phyloP scores from a whole-genome alignment of 768 basidiomycete genomes.

The Coprinopsis sp. region DNA sequence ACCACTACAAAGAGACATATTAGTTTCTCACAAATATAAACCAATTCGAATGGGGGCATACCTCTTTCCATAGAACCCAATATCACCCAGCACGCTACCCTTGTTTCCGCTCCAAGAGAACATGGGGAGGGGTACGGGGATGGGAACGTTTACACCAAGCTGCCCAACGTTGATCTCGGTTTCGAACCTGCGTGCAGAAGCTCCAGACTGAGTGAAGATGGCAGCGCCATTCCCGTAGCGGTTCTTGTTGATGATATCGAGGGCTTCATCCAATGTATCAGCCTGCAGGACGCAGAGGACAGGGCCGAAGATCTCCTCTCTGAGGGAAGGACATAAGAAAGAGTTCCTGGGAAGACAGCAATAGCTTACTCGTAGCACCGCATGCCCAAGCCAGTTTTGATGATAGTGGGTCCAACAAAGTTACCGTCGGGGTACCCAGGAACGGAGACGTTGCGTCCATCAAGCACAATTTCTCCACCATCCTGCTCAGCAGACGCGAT shows the following conservation, averaged over 20 bases:
- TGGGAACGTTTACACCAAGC: slow-evolving; percentile 90
- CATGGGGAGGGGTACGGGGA: slow-evolving; percentile 89
- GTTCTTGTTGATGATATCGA: slow-evolving; percentile 86
- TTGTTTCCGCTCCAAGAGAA: slow-evolving; percentile 98
- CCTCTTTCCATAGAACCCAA: slow-evolving; percentile 90
- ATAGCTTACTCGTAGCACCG: slow-evolving; percentile 72
- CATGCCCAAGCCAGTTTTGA: slow-evolving; percentile 82
- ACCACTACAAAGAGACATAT: slow-evolving; percentile 43
- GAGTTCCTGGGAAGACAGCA: background rate
- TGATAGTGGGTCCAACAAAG: slow-evolving; percentile 90
- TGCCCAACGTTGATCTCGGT: slow-evolving; percentile 83
- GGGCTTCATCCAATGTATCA: slow-evolving; percentile 84
- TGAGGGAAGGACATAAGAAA: slow-evolving; percentile 22
- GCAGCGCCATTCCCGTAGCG: slow-evolving; percentile 91
- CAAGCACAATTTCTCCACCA: slow-evolving; percentile 83
- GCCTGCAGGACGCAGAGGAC: slow-evolving; percentile 75
- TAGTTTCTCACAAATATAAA: background rate
- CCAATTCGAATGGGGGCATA: slow-evolving; percentile 23
- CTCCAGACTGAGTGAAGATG: slow-evolving; percentile 94
- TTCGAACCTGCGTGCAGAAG: slow-evolving; percentile 93
- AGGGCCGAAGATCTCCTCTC: slow-evolving; percentile 95
- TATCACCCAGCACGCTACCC: slow-evolving; percentile 78
- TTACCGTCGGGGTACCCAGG: slow-evolving; percentile 82
- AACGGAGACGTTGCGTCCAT: slow-evolving; percentile 71
- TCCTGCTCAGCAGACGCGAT: slow-evolving; percentile 72